Base-by-base conservation (phyloP, 169 alveolate genomes). In the Cryptosporidium sp. region DNA sequence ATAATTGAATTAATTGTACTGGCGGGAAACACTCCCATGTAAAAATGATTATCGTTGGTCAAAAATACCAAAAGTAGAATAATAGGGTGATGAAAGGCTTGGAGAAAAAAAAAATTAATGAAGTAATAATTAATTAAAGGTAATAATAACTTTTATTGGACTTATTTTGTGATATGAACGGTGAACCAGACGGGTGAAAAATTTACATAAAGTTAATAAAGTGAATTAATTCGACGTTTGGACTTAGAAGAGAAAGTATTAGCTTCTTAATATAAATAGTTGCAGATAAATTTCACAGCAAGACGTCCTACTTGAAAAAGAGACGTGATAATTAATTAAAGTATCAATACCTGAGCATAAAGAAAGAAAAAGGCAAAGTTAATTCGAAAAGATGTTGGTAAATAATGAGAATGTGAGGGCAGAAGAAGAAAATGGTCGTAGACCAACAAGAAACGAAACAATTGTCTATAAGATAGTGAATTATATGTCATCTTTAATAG, bases 401-500 rank as follows among this genome's bases (percentile, higher is more conserved):
- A 73, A 73, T 58, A 73, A 73, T 39, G 86, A 73, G 68, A 73
- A 73, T 73, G 39, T 23, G 37, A 73, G 86, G 35, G 23, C 68
- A 33, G 65, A 65, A 65, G 50, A 65, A 33, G 71, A 65, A 31
- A 65, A 65, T 65, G 26, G 71, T 1, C 50, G 50, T 37, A 45
- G n/a, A 29, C 12, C 12, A 21, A 65, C 45, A 23, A 80, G 35
- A 33, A 33, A 80, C 16, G 89, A 41, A n/a, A 59, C 89, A 23
- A 62, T 80, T 0, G 89, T 65, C 21, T 80, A 80, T 45, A 59
- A 41, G 59, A 80, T 80, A 45, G 75, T 80, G 6, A 80, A 80
- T 31, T 80, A 80, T 62, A 80, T 80, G 89, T 41, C 89, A 14
- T 80, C 89, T 16, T 41, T 80, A 48, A 80, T 80, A 16, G 89